These are phyloP conservation scores for Neobulgaria alba DNA, from an alignment of 2,329 filamentous ascomycete genomes.

Conservation along the genomic window DNA sequence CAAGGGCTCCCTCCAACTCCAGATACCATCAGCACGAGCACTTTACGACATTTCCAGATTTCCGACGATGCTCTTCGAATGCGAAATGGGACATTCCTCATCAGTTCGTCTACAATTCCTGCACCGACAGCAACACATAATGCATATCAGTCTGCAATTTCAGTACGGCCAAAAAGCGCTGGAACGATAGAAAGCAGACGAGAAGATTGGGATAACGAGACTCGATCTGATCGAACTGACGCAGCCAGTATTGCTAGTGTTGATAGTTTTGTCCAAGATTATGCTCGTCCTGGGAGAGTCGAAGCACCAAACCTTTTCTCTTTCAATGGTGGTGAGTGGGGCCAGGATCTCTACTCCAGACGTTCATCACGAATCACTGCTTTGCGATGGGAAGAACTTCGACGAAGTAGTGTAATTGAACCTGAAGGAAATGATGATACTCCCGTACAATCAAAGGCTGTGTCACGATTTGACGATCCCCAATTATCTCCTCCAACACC, in stretches of 20 bases:
- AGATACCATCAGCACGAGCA: slow-evolving; percentile 29
- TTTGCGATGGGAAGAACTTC: slow-evolving; percentile 12
- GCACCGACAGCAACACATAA: slow-evolving; percentile 7
- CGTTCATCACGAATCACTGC: slow-evolving; percentile 10
- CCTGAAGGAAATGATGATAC: too few relatives aligned
- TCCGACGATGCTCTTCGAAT: slow-evolving; percentile 39
- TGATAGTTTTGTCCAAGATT: slow-evolving; percentile 8
- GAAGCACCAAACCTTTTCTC: slow-evolving; percentile 22
- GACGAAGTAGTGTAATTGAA: too few relatives aligned
- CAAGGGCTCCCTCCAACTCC: slow-evolving; percentile 28
- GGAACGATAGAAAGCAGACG: slow-evolving; percentile 26
- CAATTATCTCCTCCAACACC: too few relatives aligned
- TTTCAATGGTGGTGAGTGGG: slow-evolving; percentile 21
- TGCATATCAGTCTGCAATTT: slow-evolving; percentile 17
- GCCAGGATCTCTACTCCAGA: slow-evolving; percentile 21
- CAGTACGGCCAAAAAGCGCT: slow-evolving; percentile 25
- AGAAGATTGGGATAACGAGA: slow-evolving; percentile 29
- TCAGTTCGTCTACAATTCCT: slow-evolving; percentile 14
- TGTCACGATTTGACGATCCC: too few relatives aligned
- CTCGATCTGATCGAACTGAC: slow-evolving; percentile 22
- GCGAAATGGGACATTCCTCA: slow-evolving; percentile 14
- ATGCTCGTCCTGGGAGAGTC: slow-evolving; percentile 11
- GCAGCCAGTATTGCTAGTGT: slow-evolving; percentile 17
- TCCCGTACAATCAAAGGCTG: too few relatives aligned
- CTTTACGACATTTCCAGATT: slow-evolving; percentile 37